A percentile compares a stretch with the other conserved stretches of the same genome.
Evolutionary conservation across 2,329 filamentous ascomycete species (phyloP).

Genomic region (Trichoderma koningii): DNA sequence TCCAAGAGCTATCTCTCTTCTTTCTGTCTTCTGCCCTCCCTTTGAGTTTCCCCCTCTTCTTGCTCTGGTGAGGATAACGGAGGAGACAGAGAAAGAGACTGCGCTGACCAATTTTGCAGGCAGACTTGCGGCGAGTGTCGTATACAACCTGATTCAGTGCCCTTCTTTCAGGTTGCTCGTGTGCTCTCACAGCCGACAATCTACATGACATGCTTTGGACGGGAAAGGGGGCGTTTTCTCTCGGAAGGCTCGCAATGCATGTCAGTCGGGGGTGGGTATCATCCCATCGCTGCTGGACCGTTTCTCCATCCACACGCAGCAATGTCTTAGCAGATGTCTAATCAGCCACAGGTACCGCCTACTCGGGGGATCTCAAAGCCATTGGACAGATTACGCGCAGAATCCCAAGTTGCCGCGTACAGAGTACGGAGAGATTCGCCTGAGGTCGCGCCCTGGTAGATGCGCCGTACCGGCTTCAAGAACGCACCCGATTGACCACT

Average conservation of each 20-base stretch:
- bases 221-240: neutral
- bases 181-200: neutral
- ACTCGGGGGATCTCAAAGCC: neutral
- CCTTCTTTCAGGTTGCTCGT: no score
- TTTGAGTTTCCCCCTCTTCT: no score
- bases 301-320: slow-evolving; percentile 6
- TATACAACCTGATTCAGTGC: no score
- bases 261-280: slow-evolving; percentile 14
- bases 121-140: neutral
- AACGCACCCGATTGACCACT: neutral
- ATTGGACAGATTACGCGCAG: neutral
- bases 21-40: no score
- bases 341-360: slow-evolving; percentile 3
- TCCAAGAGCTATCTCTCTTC: neutral
- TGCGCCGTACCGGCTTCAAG: slow-evolving; percentile 7
- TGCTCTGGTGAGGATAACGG: neutral
- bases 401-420: neutral
- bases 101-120: neutral
- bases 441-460: slow-evolving; percentile 11
- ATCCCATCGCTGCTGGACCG: neutral
- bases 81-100: neutral
- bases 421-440: neutral
- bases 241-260: slow-evolving; percentile 20
- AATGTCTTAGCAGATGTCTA: slow-evolving; percentile 17
- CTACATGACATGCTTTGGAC: neutral